Evolutionary conservation across 306 rosid species (phyloP), one percentile per base, ranked within the genome.

Genomic region (Psophocarpus tetragonolobus): DNA sequence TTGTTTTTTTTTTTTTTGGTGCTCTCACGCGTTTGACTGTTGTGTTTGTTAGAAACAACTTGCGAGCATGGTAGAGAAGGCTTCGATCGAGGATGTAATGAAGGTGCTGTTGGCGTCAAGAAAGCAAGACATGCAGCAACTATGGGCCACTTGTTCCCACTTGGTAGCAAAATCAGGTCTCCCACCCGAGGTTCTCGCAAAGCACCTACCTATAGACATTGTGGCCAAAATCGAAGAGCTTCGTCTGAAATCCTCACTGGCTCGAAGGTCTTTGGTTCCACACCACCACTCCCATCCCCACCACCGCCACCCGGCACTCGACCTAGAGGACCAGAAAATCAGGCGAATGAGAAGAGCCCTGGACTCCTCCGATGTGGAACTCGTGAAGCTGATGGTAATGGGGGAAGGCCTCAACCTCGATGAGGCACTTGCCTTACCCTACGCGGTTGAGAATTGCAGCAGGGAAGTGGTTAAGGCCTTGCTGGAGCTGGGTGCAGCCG

Each of bases 51-150:
- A 96, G 99, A 96, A 96, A 83, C 99, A 96, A 93, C 81, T 96
- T 58, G 91, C 97, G 1, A 92, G 91, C 91, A 96, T 96, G 97
- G 99, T 96, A 32, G 98, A 96, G 86, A 92, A 96, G 76, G 93
- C 97, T 36, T 96, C 99, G 0, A 90, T 96, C 42, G 99, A 96
- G 71, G 99, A 96, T 82, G 99, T 96, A 23, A 96, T 96, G 99
- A 96, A 92, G 76, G 99, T 96, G 9, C 83, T 96, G 0, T 17
- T 92, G 26, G 99, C 98, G 8, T 96, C 99, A 9, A 90, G 96
- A 76, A 92, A 92, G 81, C 98, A 92, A 88, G 98, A 96, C 90
- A 92, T 96, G 98, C 98, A 96, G 10, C 98, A 92, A 18, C 94
- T 96, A 0, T 96, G 99, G 99, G 84, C 90, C 15, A 96, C 98